These are phyloP conservation scores for Albifimbria verrucaria DNA, from an alignment of 2,329 filamentous ascomycete genomes.

Conservation along the genomic window DNA sequence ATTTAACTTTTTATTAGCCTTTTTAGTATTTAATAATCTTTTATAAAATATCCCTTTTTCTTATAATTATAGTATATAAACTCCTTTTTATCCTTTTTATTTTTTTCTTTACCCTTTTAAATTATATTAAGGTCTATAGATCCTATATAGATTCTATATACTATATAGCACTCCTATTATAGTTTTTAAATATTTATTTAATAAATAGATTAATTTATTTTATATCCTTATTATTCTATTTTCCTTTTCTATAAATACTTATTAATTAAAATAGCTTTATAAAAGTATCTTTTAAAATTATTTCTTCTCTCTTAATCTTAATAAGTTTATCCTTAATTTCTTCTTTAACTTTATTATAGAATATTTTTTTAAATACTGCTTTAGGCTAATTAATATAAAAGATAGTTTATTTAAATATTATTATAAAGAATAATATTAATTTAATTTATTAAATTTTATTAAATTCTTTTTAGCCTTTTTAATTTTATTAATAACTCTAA, in stretches of 20 bases:
- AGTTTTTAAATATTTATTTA: too few relatives aligned
- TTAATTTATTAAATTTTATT: background rate
- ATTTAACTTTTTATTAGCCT: background rate
- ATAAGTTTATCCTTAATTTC: background rate
- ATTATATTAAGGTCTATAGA: background rate
- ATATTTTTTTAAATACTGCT: background rate
- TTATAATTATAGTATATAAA: background rate
- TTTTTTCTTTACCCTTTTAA: background rate
- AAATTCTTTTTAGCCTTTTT: background rate
- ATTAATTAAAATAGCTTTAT: too few relatives aligned
- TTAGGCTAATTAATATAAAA: background rate
- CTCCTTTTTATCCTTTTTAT: too few relatives aligned
- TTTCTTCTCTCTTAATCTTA: background rate
- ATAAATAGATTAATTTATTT: background rate
- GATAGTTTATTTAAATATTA: background rate
- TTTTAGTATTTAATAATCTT: background rate
- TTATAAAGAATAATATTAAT: background rate
- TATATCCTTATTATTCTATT: background rate
- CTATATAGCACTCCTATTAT: background rate
- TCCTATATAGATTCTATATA: background rate
- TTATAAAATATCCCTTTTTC: background rate
- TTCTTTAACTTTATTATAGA: background rate
- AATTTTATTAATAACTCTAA: background rate
- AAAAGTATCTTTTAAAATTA: background rate
- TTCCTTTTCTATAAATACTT: too few relatives aligned